Conservation (phyloP, 352 stramenopile genomes). For the Globisporangium apiculatum region DNA sequence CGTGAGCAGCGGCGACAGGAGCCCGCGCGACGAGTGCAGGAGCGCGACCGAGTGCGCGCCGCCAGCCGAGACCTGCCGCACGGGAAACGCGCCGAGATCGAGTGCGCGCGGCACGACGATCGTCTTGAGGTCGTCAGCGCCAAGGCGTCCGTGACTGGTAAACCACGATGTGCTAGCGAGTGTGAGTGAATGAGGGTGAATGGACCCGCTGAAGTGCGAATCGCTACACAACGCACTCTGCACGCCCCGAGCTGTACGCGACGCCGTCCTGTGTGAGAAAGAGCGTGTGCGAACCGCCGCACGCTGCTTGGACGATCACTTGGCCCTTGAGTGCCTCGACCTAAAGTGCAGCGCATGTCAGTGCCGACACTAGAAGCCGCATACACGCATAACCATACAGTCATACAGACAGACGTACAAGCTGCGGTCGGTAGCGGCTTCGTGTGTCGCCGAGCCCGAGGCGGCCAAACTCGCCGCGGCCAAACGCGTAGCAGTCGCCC, state of each 20-base stretch:
- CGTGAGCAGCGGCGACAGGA: constrained; percentile 57
- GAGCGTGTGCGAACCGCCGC: constrained; percentile 79
- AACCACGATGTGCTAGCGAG: constrained; percentile 15
- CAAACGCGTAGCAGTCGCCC: constrained; percentile 69
- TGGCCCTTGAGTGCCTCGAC: constrained; percentile 58
- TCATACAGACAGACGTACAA: constrained; percentile 19
- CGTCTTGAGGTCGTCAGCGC: constrained; percentile 47
- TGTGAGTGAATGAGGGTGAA: not conserved
- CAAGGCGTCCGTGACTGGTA: constrained; percentile 45
- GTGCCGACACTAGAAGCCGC: not conserved
- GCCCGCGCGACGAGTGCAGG: constrained; percentile 48
- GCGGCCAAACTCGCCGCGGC: constrained; percentile 73
- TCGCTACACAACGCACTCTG: constrained; percentile 54
- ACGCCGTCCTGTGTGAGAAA: constrained; percentile 83
- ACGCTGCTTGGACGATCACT: constrained; percentile 62
- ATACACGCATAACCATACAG: too few relatives aligned
- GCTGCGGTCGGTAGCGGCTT: constrained; percentile 55
- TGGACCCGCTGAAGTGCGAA: too few relatives aligned
- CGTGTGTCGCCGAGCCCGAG: constrained; percentile 81
- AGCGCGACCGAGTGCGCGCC: constrained; percentile 69
- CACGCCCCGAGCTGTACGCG: constrained; percentile 72
- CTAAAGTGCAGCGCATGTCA: constrained; percentile 12
- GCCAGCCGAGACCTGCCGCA: constrained; percentile 64
- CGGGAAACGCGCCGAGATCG: constrained; percentile 44
- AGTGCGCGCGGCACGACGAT: constrained; percentile 41